Base-by-base conservation (phyloP, 1,284 basidiomycete genomes). In the Tilletia walkeri region DNA sequence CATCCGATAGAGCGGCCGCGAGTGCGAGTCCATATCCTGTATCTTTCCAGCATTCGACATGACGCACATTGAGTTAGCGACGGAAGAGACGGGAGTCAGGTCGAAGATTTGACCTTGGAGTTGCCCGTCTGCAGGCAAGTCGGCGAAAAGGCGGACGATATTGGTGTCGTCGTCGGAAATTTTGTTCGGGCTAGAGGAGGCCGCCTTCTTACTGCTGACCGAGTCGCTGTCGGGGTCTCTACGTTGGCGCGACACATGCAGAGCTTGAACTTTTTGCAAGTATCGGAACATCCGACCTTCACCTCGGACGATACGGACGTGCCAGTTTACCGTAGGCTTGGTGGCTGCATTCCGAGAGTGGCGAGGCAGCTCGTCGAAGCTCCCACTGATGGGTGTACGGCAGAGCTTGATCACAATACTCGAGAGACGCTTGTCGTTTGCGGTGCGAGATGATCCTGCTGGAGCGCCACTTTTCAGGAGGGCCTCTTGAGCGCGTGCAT, bases 281-380 rank as follows among this genome's bases (percentile, higher is more conserved):
- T 76, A 79, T 12, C 73, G 69, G 67, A 79, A 74, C 70, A 79
- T 73, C 30, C 78, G 71, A 12, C 73, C 76, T 66, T 80, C 78
- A 14, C 78, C 78, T 16, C 78, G 45, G 30, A 78, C 76, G 56
- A 80, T 73, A 12, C 78, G 70, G 2, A 76, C 74, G 53, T 80
- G 78, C 18, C 48, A 65, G 72, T 72, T 12, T 1, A 48, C 68
- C 20, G 63, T 69, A 10, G 71, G 65, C 12, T 48, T 53, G 16
- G 67, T 70, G 30, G 65, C 69, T 34, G 66, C 69, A 34, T 38
- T 45, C 16, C 69, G 61, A 7, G 47, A 56, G 1, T 71, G 41
- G 47, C 77, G 72, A 59, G 75, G 78, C 45, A 80, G 66, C 70
- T 80, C 78, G 67, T 80, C 78, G 45, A 76, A 80, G 3, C 74